Evolutionary conservation across 805 yeast genomes (phyloP), one percentile per base, ranked within the genome.

Genomic region (Yueomyces sp.): DNA sequence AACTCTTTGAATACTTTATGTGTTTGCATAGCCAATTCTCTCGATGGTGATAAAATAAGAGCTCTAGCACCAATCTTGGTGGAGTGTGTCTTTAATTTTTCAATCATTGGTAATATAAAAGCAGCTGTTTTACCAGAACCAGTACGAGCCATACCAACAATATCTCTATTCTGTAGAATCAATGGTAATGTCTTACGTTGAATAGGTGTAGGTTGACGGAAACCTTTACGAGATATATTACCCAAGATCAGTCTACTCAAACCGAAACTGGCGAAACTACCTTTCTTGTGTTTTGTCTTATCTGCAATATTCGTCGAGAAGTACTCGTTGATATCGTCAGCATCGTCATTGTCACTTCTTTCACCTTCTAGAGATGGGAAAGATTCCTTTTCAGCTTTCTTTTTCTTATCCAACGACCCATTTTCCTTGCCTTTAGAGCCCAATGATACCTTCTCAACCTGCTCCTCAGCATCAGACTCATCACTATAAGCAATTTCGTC

Each of bases 91-190:
- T 85, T 85, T 52, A 90, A 70, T 57, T 76, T 80, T 54, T 92
- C 96, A 50, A 92, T 72, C 68, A 92, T 71, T 3, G 99, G 99
- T 44, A 92, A 66, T 26, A 85, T 74, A 60, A 92, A 92, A 1
- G 98, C 97, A 6, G 98, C 98, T 0, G 99, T 92, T 60, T 92
- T 92, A 71, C 99, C 99, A 28, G 95, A 85, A 55, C 99, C 99
- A 0, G 99, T 92, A 57, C 99, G 75, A 12, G 99, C 99, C 99
- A 92, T 92, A 59, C 96, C 99, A 12, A 92, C 98, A 38, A 92
- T 94, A 65, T 92, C 98, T 57, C 94, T 73, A 44, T 78, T 82
- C 40, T 83, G 85, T 67, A 92, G 68, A 46, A 92, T 80, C 44
- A 87, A 69, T 0, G 98, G 98, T 46, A 92, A 85, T 3, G 98